A percentile compares a stretch with the other conserved stretches of the same genome.
phyloP scores from a whole-genome alignment of 139 green algal species.

The Chlorella ohadii region DNA sequence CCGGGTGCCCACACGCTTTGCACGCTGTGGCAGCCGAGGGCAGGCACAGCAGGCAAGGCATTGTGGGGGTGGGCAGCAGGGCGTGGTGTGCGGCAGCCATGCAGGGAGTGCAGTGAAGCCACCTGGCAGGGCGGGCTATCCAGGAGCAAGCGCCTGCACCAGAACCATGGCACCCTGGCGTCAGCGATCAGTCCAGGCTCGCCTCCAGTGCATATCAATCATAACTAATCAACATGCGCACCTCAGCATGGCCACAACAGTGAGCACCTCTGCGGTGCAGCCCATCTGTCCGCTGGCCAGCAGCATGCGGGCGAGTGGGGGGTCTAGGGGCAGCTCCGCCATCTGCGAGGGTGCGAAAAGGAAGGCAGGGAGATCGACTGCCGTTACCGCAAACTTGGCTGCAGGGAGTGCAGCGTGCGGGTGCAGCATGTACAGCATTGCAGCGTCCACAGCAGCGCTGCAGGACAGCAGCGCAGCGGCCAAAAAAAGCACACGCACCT shows the following conservation, averaged over 20 bases:
- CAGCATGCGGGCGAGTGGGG: conserved; percentile 90
- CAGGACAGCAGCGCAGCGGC: too few species aligned
- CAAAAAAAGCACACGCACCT: background rate
- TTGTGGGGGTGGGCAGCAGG: too few species aligned
- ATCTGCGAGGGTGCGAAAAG: conserved; percentile 70
- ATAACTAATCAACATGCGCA: too few species aligned
- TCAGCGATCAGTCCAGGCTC: background rate
- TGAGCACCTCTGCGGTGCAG: conserved; percentile 82
- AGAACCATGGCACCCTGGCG: too few species aligned
- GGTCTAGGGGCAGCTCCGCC: conserved; percentile 98
- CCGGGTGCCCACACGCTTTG: conserved; percentile 83
- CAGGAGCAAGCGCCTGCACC: too few species aligned
- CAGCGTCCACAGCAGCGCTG: background rate
- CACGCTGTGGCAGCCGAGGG: conserved; percentile 61
- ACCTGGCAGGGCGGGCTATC: too few species aligned
- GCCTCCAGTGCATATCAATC: background rate
- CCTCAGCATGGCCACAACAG: conserved; percentile 91
- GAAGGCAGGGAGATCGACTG: too few species aligned
- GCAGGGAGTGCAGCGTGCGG: too few species aligned
- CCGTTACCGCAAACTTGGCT: too few species aligned
- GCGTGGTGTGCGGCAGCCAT: background rate
- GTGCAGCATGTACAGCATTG: too few species aligned
- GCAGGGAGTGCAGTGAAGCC: too few species aligned
- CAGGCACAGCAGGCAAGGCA: background rate
- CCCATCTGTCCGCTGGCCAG: conserved; percentile 77